phyloP scores from a whole-genome alignment of 768 basidiomycete genomes.

The Tubosaeta sp. region DNA sequence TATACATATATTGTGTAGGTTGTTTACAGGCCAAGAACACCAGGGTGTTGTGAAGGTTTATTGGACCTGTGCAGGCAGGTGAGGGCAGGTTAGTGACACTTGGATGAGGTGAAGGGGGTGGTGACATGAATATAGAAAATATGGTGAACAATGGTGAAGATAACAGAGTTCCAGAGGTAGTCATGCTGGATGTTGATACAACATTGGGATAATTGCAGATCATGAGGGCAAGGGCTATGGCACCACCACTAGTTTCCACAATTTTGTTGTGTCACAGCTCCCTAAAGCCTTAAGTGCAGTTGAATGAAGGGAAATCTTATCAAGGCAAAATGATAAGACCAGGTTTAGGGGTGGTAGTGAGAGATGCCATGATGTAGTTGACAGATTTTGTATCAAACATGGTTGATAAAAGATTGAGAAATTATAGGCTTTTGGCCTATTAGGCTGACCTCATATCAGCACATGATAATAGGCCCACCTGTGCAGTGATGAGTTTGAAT shows the following conservation, averaged over 20 bases:
- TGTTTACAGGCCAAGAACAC: slow-evolving; percentile 49
- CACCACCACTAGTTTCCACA: slow-evolving; percentile 78
- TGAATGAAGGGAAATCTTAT: slow-evolving; percentile 77
- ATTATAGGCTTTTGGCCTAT: too few species aligned
- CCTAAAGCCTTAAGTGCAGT: slow-evolving; percentile 77
- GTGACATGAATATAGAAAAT: slow-evolving; percentile 27
- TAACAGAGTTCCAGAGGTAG: not conserved
- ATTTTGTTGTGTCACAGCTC: slow-evolving; percentile 86
- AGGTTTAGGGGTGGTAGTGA: slow-evolving; percentile 37
- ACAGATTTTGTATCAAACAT: slow-evolving; percentile 85
- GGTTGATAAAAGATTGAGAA: too few species aligned
- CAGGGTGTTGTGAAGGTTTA: slow-evolving; percentile 48
- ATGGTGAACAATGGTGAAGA: slow-evolving; percentile 8
- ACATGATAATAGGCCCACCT: too few species aligned
- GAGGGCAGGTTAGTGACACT: slow-evolving; percentile 18
- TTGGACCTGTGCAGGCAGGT: slow-evolving; percentile 33
- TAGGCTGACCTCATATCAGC: too few species aligned
- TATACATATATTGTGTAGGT: slow-evolving; percentile 84
- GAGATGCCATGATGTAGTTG: slow-evolving; percentile 72
- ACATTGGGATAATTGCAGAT: slow-evolving; percentile 93
- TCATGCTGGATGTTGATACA: slow-evolving; percentile 31
- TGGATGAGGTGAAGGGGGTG: slow-evolving; percentile 32
- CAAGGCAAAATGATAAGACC: slow-evolving; percentile 83
- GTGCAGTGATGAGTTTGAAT: slow-evolving; percentile 73
- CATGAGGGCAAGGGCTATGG: slow-evolving; percentile 91